A percentile compares a stretch with the other conserved stretches of the same genome.
These are phyloP conservation scores for rapeseed (Brassica napus) DNA, from an alignment of 345 rosid genomes.

Conservation along the genomic window Da-Ae NC_063452.1:25991501-25992000, in stretches of 20 bases:
- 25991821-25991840: slow-evolving; percentile 45
- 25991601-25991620: slow-evolving; percentile 46
- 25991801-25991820: slow-evolving; percentile 50
- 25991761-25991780: slow-evolving; percentile 72
- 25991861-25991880: slow-evolving; percentile 64
- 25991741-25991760: slow-evolving; percentile 66
- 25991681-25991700: slow-evolving; percentile 50
- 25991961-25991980: neutral
- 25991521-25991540: slow-evolving; percentile 63
- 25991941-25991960: neutral
- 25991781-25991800: slow-evolving; percentile 52
- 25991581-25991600: slow-evolving; percentile 62
- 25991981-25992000: slow-evolving; percentile 51
- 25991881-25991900: slow-evolving; percentile 79
- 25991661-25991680: slow-evolving; percentile 50
- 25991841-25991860: slow-evolving; percentile 55
- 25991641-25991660: slow-evolving; percentile 60
- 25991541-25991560: slow-evolving; percentile 62
- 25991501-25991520: slow-evolving; percentile 53
- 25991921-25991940: neutral
- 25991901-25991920: slow-evolving; percentile 78
- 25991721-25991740: slow-evolving; percentile 73
- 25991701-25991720: slow-evolving; percentile 80
- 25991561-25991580: slow-evolving; percentile 69
- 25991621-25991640: slow-evolving; percentile 47